A percentile compares a stretch with the other conserved stretches of the same genome.
Evolutionary conservation across 1,139 yeast genomes (phyloP).

Genomic region (Suhomyces bolitotheri): DNA sequence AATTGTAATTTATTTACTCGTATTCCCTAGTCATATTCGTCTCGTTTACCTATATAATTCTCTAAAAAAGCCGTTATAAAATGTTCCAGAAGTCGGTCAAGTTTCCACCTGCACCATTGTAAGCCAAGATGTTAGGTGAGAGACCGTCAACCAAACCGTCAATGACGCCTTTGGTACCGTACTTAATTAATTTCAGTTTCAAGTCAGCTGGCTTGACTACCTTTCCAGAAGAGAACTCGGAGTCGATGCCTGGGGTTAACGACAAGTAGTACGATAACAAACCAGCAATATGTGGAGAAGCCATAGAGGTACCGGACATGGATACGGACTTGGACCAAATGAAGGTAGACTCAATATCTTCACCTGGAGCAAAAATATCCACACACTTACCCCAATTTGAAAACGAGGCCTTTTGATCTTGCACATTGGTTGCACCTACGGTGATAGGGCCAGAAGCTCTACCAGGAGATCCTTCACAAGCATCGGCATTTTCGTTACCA

Average conservation of each 20-base stretch:
- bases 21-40: too few species aligned
- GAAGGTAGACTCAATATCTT: conserved; percentile 78
- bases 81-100: conserved; percentile 24
- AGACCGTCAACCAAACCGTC: conserved; percentile 20
- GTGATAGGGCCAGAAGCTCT: conserved; percentile 73
- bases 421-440: conserved; percentile 78
- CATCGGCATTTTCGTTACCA: conserved; percentile 83
- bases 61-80: not conserved
- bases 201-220: conserved; percentile 34
- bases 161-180: conserved; percentile 37
- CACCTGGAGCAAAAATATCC: conserved; percentile 83
- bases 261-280: conserved; percentile 85
- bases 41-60: too few species aligned
- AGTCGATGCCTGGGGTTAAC: conserved; percentile 81
- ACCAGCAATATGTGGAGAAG: conserved; percentile 96
- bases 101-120: conserved; percentile 28
- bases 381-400: conserved; percentile 85
- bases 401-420: conserved; percentile 76
- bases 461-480: conserved; percentile 84
- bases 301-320: conserved; percentile 98
- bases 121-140: conserved; percentile 27
- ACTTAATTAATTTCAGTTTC: conserved; percentile 38
- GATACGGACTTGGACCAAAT: conserved; percentile 83
- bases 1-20: too few species aligned
- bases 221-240: conserved; percentile 44